A percentile compares a stretch with the other conserved stretches of the same genome.
Evolutionary conservation across 2,329 filamentous ascomycete genomes (phyloP).

Genomic region (Colletotrichum kahawae): DNA sequence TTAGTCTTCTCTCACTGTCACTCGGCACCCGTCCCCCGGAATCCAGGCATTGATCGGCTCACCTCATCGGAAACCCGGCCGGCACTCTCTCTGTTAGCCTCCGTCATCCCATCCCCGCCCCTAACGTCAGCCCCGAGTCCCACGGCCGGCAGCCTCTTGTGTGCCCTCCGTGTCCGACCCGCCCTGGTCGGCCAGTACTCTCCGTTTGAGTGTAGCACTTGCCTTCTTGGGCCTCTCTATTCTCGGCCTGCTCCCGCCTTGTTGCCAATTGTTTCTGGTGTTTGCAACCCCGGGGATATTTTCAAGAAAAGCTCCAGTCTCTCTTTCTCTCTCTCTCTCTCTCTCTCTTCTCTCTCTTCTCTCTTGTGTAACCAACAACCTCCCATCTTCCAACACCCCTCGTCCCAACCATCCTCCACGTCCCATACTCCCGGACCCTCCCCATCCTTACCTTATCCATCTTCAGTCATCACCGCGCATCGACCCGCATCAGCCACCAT

Average conservation of each 20-base stretch:
- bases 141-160: neutral
- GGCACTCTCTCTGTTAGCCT: neutral
- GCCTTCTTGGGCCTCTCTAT: neutral
- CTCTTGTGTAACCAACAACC: neutral
- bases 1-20: neutral
- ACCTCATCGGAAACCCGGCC: neutral
- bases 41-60: neutral
- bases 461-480: neutral
- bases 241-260: neutral
- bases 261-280: neutral
- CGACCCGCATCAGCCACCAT: neutral
- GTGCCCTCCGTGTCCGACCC: neutral
- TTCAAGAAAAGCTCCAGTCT: neutral
- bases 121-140: slow-evolving; percentile 5
- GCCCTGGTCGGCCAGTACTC: neutral
- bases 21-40: neutral
- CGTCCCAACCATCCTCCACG: neutral
- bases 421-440: neutral
- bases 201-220: neutral
- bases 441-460: neutral
- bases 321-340: neutral
- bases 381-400: neutral
- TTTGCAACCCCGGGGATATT: neutral
- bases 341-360: neutral
- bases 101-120: neutral